Evolutionary conservation across 805 yeast species (phyloP).

Genomic region (Tetrapisispora arboricola): DNA sequence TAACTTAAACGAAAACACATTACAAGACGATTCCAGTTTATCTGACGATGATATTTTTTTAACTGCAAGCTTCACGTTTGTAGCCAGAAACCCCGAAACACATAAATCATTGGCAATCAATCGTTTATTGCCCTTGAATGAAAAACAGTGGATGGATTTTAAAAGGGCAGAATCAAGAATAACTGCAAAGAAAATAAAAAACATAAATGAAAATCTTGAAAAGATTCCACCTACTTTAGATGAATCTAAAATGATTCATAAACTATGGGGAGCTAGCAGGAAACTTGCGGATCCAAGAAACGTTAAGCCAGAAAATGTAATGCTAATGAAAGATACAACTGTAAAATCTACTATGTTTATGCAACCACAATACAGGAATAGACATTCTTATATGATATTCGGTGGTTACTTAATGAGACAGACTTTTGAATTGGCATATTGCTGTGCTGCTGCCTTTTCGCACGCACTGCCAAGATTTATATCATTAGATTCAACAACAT

Average conservation of each 20-base stretch:
- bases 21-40: constrained; percentile 23
- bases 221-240: constrained; percentile 64
- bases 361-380: constrained; percentile 95
- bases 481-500: constrained; percentile 82
- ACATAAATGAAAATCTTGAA: constrained; percentile 49
- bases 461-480: constrained; percentile 81
- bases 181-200: constrained; percentile 72
- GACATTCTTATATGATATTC: constrained; percentile 89
- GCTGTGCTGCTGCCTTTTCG: constrained; percentile 83
- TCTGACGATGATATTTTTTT: constrained; percentile 57
- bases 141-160: constrained; percentile 71
- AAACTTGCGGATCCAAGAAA: constrained; percentile 25
- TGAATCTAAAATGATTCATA: constrained; percentile 68
- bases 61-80: constrained; percentile 89
- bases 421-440: constrained; percentile 87
- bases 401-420: constrained; percentile 92
- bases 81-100: constrained; percentile 90
- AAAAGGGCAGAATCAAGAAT: constrained; percentile 84
- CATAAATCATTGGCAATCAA: constrained; percentile 83
- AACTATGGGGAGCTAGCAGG: constrained; percentile 54
- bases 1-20: constrained; percentile 41
- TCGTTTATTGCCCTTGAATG: constrained; percentile 63
- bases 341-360: constrained; percentile 72
- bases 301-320: constrained; percentile 39
- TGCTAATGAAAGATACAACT: constrained; percentile 61